Evolutionary conservation across 805 yeast genomes (phyloP), one percentile per base, ranked within the genome.

Genomic region (Candida pseudofarinosa): DNA sequence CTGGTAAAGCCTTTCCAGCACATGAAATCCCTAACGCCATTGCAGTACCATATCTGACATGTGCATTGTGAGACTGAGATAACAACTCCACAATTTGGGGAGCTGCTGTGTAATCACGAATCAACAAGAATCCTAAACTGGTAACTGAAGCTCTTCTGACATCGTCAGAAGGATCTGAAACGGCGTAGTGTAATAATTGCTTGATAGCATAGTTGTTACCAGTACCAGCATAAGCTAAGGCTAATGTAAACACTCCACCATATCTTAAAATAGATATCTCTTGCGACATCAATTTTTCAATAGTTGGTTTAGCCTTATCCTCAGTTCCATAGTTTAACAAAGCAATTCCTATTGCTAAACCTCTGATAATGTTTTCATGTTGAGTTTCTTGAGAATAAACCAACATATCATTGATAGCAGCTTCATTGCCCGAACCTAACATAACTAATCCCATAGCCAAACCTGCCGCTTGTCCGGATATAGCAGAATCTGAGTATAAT

Each of bases 11-110:
- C 59, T 93, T 83, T 38, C 99, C 99, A 18, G 97, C 97, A 73
- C 98, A 90, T 3, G 98, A 81, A 48, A 93, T 87, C 67, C 97
- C 99, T 49, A 93, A 76, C 0, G 99, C 99, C 80, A 93, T 73
- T 1, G 98, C 96, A 26, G 97, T 87, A 71, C 99, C 99, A 61
- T 93, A 93, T 63, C 99, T 86, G 31, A 93, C 98, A 60, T 93
- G 97, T 12, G 99, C 96, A 62, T 93, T 93, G 64, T 93, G 97
- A 1, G 96, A 87, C 64, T 89, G 96, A 0, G 96, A 80, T 53
- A 93, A 75, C 44, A 93, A 74, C 62, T 91, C 96, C 32, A 93
- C 97, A 69, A 93, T 85, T 52, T 95, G 85, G 44, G 99, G 99
- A 16, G 93, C 91, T 0, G 96, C 89, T 13, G 89, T 82, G 63